Evolutionary conservation across 129 eudicot genomes (phyloP), one percentile per base, ranked within the genome.

Genomic region (Tanacetum coccineum): DNA sequence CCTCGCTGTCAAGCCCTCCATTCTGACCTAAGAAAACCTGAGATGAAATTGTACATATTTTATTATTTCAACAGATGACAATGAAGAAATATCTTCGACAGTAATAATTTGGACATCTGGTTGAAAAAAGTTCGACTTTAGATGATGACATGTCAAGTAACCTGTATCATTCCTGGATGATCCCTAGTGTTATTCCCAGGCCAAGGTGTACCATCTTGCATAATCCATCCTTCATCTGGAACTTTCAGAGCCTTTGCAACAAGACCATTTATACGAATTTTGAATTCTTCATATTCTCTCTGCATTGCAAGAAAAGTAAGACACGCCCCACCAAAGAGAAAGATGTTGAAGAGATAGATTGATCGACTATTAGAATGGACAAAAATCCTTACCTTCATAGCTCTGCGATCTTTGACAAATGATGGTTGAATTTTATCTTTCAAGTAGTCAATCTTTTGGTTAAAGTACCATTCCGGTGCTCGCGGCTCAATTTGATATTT

Each of bases 191-290:
- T 93, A 74, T 93, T 93, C 55, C 98, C 98, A 13, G 98, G 98
- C 98, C 98, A 93, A 51, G 98, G 98, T 28, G 98, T 93, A 56
- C 98, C 98, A 82, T 93, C 98, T 78, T 93, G 98, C 98, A 93
- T 93, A 62, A 86, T 79, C 98, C 98, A 93, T 30, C 98, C 98
- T 79, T 88, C 98, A 75, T 93, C 98, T 6, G 98, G 98, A 51
- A 93, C 87, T 69, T 93, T 93, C 62, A 10, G 76, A 40, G 98
- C 98, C 76, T 93, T 93, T 46, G 96, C 89, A 78, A 93, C 98
- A 60, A 88, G 96, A 25, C 82, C 96, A 88, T 93, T 93, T 19
- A 93, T 48, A 67, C 96, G 96, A 62, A 93, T 84, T 73, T 93
- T 93, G 68, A 93, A 93, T 79, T 93, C 98, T 81, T 93, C 98